Evolutionary conservation across 345 rosid species (phyloP), one percentile per base, ranked within the genome.

Genomic region (Citrus glauca): DNA sequence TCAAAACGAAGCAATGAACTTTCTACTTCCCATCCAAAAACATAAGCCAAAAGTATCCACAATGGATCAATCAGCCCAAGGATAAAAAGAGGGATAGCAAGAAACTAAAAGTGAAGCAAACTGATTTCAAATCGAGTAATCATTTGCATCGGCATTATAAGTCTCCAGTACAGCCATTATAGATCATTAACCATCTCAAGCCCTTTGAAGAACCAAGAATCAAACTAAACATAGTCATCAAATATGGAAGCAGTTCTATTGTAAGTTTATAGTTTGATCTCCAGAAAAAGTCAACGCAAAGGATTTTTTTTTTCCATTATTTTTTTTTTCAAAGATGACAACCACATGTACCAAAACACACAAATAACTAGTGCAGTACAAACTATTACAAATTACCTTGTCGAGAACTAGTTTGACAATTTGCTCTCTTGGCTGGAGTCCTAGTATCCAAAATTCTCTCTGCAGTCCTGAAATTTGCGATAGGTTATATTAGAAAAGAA

Each of bases 371-470:
- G 24, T 24, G 53, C 65, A 74, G n/a, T 45, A 25, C 56, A 78
- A 71, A 59, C 27, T 74, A 72, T 20, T 56, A 22, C 27, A 27
- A 69, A 81, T 81, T 77, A 91, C 98, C 98, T 76, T 85, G 91
- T 77, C 77, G 82, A 79, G 90, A 80, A 84, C 72, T 77, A 82
- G 79, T 84, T 85, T 84, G 88, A 82, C 20, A 80, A 77, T 82
- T 87, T 80, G 88, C 86, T 86, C 92, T 90, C 86, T 95, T 93
- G 30, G 96, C 83, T 24, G 92, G 70, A 37, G 84, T 83, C 74
- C 90, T 87, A 75, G 85, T 82, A 38, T 92, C 97, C 79, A 85
- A 75, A 67, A 83, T 87, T 78, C 89, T 92, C 83, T 88, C 96
- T n/a, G 92, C 86, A 80, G 91, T 74, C 81, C 99, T 95, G 83